Conservation (phyloP, 2,329 filamentous ascomycete species). For the Paraphoma chrysanthemicola region DNA sequence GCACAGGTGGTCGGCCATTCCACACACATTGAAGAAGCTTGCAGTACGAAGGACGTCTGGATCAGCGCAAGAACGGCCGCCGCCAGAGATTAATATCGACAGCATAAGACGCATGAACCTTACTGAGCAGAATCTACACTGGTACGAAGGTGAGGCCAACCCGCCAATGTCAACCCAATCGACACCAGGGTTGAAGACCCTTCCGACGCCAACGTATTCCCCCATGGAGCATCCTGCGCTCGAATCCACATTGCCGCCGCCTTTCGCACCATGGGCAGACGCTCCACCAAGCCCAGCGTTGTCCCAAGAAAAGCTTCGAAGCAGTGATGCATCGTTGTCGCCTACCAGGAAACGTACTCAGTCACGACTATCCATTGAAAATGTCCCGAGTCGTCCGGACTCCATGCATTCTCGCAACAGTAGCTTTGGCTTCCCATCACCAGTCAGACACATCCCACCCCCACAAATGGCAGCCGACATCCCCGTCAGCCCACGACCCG, state of each 20-base stretch:
- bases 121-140: constrained; percentile 19
- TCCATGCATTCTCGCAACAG: constrained; percentile 23
- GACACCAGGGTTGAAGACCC: constrained; percentile 17
- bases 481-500: constrained; percentile 10
- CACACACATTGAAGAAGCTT: constrained; percentile 28
- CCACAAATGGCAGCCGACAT: constrained; percentile 1
- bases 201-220: constrained; percentile 32
- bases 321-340: constrained; percentile 21
- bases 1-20: constrained; percentile 34
- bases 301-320: constrained; percentile 16
- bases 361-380: constrained; percentile 13
- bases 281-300: constrained; percentile 26
- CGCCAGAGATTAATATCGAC: constrained; percentile 14
- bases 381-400: constrained; percentile 18
- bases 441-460: constrained; percentile 16
- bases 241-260: constrained; percentile 22
- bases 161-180: constrained; percentile 6
- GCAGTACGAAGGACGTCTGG: constrained; percentile 21
- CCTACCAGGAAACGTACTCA: constrained; percentile 8
- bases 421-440: constrained; percentile 20
- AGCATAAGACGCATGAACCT: constrained; percentile 19
- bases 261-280: constrained; percentile 32
- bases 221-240: constrained; percentile 21
- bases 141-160: constrained; percentile 12
- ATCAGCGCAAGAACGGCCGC: constrained; percentile 18